A percentile compares a stretch with the other conserved stretches of the same genome.
Conservation (phyloP, 768 basidiomycete genomes). For the Dentipellis sp. region DNA sequence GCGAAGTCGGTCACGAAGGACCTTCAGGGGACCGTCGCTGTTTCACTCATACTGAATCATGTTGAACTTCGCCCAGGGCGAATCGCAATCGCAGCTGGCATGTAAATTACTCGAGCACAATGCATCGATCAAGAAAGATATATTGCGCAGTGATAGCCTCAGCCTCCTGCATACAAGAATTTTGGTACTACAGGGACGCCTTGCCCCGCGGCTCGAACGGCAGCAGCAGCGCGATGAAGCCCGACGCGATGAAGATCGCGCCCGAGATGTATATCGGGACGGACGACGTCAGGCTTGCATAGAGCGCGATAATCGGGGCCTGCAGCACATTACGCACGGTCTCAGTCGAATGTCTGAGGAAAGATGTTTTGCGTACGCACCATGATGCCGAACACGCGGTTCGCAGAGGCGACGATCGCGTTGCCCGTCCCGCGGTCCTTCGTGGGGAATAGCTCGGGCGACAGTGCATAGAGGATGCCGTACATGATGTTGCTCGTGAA, state of each 20-base stretch:
- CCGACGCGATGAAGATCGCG: constrained; percentile 40
- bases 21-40: no score
- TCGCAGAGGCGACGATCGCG: constrained; percentile 41
- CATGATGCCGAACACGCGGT: constrained; percentile 53
- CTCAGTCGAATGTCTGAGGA: not conserved
- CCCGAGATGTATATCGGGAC: constrained; percentile 49
- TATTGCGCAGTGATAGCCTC: no score
- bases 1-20: no score
- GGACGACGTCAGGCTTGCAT: constrained; percentile 35
- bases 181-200: constrained; percentile 31
- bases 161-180: no score
- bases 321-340: constrained; percentile 5
- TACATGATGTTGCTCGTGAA: constrained; percentile 53
- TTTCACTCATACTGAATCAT: no score
- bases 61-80: no score
- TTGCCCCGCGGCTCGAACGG: constrained; percentile 52
- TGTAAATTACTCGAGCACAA: no score
- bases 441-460: constrained; percentile 46
- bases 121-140: no score
- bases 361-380: constrained; percentile 19
- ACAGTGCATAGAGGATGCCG: constrained; percentile 31
- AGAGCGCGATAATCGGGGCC: constrained; percentile 43
- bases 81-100: no score
- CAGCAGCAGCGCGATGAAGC: constrained; percentile 37
- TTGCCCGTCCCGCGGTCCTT: constrained; percentile 48